These are phyloP conservation scores for Naganishia albida DNA, from an alignment of 1,284 basidiomycete genomes.

Conservation along the genomic window DNA sequence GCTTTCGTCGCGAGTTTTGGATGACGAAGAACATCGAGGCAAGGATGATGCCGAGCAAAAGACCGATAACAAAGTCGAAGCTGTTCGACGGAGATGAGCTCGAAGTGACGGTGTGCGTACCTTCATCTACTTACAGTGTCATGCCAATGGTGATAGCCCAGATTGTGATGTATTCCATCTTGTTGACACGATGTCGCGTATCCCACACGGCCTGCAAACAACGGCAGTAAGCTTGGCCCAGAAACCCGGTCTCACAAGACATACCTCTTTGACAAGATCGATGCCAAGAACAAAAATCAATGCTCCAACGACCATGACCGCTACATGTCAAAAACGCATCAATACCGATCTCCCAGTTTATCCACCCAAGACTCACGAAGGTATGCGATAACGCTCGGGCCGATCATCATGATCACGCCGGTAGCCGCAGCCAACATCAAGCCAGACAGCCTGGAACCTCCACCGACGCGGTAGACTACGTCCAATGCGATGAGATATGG, in stretches of 20 bases:
- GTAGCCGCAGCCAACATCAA: conserved; percentile 82
- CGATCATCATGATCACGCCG: conserved; percentile 71
- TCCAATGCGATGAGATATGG: conserved; percentile 2
- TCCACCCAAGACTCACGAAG: conserved; percentile 66
- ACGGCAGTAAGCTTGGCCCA: not conserved
- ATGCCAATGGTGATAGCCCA: conserved; percentile 75
- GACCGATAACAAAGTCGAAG: conserved; percentile 93
- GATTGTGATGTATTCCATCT: conserved; percentile 61
- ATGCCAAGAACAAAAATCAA: conserved; percentile 94
- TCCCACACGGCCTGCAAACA: conserved; percentile 78
- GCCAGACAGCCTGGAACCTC: conserved; percentile 77
- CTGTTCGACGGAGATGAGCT: conserved; percentile 38
- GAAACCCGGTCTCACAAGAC: not conserved
- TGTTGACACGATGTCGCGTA: conserved; percentile 81
- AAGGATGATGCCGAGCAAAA: conserved; percentile 86
- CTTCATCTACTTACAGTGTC: conserved; percentile 59
- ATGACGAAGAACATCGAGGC: conserved; percentile 96
- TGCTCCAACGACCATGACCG: conserved; percentile 84
- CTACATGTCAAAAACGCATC: conserved; percentile 63
- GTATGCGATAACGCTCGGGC: conserved; percentile 71
- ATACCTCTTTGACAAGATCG: conserved; percentile 80
- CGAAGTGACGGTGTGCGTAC: not conserved
- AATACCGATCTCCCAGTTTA: conserved; percentile 22
- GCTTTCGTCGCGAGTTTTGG: conserved; percentile 78
- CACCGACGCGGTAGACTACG: conserved; percentile 87